Evolutionary conservation across 371 early-diverging fungal species (phyloP).

Genomic region (Rhizopus microsporus): DNA sequence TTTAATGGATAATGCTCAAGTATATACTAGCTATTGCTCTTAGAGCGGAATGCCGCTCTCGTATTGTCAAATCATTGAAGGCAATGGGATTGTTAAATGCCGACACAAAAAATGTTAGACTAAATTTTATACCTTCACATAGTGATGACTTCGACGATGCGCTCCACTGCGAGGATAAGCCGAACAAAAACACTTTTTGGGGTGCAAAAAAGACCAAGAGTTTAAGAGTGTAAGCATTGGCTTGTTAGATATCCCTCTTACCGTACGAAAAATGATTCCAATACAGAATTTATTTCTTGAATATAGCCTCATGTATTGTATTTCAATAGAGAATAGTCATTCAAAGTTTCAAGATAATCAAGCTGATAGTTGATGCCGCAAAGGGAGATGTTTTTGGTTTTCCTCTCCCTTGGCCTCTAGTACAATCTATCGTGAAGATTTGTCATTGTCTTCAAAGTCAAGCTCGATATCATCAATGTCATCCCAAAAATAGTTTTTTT

Average conservation of each 20-base stretch:
- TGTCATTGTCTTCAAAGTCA: no score
- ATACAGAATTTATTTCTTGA: constrained; percentile 2
- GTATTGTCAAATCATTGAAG: constrained; percentile 12
- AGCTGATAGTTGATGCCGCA: no score
- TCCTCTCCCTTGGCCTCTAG: no score
- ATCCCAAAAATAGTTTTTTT: no score
- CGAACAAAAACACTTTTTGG: constrained; percentile 6
- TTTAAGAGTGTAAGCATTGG: constrained; percentile 13
- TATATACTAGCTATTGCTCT: constrained; percentile 9
- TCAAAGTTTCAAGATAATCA: no score
- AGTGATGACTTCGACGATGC: constrained; percentile 9
- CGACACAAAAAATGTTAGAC: constrained; percentile 11
- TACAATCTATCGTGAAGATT: no score
- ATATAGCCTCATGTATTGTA: no score
- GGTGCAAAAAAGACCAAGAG: constrained; percentile 11
- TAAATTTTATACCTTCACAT: constrained; percentile 11
- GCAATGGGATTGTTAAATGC: constrained; percentile 10
- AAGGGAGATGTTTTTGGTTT: no score
- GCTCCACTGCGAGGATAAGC: constrained; percentile 9
- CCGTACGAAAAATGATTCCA: constrained; percentile 5
- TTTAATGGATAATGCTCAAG: constrained; percentile 3
- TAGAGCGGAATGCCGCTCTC: constrained; percentile 12
- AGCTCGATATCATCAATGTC: no score
- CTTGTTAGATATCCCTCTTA: constrained; percentile 8
- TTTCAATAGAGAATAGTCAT: no score